These are phyloP conservation scores for Acmispon strigosus DNA, from an alignment of 306 rosid genomes.

Conservation along the genomic window DNA sequence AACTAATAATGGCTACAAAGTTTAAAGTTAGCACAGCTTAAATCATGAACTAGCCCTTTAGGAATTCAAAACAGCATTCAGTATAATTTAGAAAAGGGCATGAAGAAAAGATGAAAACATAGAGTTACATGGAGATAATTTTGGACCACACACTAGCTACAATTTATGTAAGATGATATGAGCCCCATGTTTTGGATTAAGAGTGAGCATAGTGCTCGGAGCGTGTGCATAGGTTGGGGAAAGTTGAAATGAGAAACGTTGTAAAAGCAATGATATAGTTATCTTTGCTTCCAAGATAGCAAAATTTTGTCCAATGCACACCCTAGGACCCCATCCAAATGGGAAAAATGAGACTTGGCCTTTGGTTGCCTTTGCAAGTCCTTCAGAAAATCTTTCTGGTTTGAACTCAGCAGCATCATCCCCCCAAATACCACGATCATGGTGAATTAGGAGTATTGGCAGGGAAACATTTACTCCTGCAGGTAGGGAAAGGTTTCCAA, in stretches of 20 bases:
- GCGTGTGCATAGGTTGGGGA: constrained; percentile 23
- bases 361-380: constrained; percentile 39
- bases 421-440: constrained; percentile 56
- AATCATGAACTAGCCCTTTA: too few species aligned
- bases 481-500: constrained; percentile 30
- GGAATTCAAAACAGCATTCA: too few species aligned
- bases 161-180: not conserved
- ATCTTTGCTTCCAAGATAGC: constrained; percentile 28
- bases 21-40: too few species aligned
- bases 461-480: constrained; percentile 29
- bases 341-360: constrained; percentile 35
- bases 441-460: constrained; percentile 24
- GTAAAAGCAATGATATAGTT: constrained; percentile 27
- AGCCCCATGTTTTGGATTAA: constrained; percentile 15
- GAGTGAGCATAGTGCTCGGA: not conserved
- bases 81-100: too few species aligned
- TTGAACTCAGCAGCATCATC: constrained; percentile 52
- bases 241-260: constrained; percentile 24
- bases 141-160: too few species aligned
- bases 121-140: too few species aligned
- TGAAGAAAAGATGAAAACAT: too few species aligned
- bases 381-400: constrained; percentile 51
- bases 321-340: constrained; percentile 38
- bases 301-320: constrained; percentile 50
- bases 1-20: not conserved